Base-by-base conservation (phyloP, 129 eudicot genomes). In the Flaveria robusta region DNA sequence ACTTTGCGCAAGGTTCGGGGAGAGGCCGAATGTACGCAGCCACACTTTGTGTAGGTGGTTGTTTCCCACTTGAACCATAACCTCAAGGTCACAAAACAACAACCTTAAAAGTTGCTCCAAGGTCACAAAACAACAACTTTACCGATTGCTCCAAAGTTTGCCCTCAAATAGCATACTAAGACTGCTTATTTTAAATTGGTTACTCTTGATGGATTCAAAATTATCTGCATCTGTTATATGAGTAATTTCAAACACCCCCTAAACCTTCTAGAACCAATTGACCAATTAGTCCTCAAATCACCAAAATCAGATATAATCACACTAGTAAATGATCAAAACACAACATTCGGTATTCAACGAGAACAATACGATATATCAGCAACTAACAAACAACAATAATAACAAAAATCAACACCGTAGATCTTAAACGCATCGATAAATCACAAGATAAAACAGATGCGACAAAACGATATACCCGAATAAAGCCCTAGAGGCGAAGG, bases 401-500 rank as follows among this genome's bases (percentile, higher is more conserved):
- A 64, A 71, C 49, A 27, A 74, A 42, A 47, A 18, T 64, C 39
- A 49, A 47, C 20, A 29, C 52, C 65, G 7, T 18, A 46, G 50
- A 64, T 75, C 79, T 46, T 47, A 63, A 27, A 12, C 26, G 37
- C 19, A 49, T 43, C 16, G 6, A 59, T 42, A 74, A 43, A 50
- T 18, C 52, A 45, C 45, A 42, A 0, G 23, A n/a, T 55, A 9
- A 37, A 0, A 41, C 2, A 64, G 12, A 19, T 3, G 60, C 14
- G 29, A 51, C 11, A 31, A 58, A 26, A 47, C 50, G 58, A n/a
- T 7, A 19, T 81, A 92, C 96, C 91, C 87, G 27, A 86, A 82
- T 5, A 88, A 84, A 84, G 96, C 81, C 85, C 90, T 74, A 29
- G 84, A 77, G 0, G 86, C 87, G 70, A 86, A 83, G 52, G 97